Evolutionary conservation across 768 basidiomycete species (phyloP), one percentile per base, ranked within the genome.

Genomic region (Termitomyces sp.): DNA sequence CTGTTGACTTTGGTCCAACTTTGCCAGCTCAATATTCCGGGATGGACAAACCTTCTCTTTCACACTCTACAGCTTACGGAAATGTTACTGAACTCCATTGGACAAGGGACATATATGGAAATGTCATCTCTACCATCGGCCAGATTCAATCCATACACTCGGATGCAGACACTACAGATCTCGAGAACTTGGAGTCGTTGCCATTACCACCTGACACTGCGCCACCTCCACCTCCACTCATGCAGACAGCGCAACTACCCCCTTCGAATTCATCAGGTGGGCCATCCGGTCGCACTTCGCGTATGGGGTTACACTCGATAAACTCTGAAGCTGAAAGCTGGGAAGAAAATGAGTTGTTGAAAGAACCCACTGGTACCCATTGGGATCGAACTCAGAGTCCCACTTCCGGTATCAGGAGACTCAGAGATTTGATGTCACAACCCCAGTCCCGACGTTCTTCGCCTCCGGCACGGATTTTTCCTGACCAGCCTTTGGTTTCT

Each of bases 81-180:
- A 25, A 42, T 29, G 25, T 4, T 10, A 31, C 6, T 2, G 47
- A 61, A 46, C 32, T 10, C 4, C 55, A 61, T 20, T 57, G 56
- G 60, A 47, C 6, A 25, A 37, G 20, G 29, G 56, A 61, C 12
- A 20, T 17, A 8, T 20, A 61, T 32, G 60, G 60, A 6, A 50
- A 61, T 32, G 0, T 57, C 7, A 5, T 57, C 3, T 52, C 34
- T 8, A 52, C 42, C 4, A 15, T 20, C 2, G 59, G 58, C 34
- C 45, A 47, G 5, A 56, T 62, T 5, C 55, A 60, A 11, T 42
- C 56, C 31, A 17, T 62, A 5, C n/a, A 45, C 3, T 65, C 64
- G 5, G 59, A 62, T n/a, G 61, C 61, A 51, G 59, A 29, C 15
- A 43, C 43, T 20, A 46, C 29, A 37, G 54, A 62, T 36, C 56